Evolutionary conservation across 1,139 yeast species (phyloP).

Genomic region (Pichia sp.): DNA sequence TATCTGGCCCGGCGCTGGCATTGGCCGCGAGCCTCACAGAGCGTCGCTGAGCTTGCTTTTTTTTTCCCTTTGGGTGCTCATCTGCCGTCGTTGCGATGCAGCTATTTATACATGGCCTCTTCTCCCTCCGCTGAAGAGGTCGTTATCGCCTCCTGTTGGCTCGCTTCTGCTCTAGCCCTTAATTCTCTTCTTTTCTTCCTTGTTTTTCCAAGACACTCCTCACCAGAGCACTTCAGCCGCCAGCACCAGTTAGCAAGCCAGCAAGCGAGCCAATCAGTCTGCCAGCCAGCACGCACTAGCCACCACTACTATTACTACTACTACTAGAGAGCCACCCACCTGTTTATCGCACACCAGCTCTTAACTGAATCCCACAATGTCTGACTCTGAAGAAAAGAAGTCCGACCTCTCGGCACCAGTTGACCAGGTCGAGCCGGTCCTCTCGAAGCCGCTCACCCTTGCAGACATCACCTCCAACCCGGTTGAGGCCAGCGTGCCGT

Average conservation of each 20-base stretch:
- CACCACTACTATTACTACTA: background rate
- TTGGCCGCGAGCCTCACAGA: too few relatives aligned
- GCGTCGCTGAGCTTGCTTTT: too few relatives aligned
- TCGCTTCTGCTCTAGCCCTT: background rate
- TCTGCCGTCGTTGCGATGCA: too few relatives aligned
- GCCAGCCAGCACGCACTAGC: too few relatives aligned
- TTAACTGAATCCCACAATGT: slow-evolving; percentile 5
- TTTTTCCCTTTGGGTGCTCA: too few relatives aligned
- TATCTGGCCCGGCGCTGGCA: too few relatives aligned
- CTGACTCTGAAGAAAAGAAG: slow-evolving; percentile 16
- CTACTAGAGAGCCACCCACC: background rate
- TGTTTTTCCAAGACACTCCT: background rate
- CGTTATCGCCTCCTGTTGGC: background rate
- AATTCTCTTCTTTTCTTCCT: background rate
- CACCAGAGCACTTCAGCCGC: background rate
- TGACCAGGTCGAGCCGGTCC: slow-evolving; percentile 10
- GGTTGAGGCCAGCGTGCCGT: slow-evolving; percentile 27
- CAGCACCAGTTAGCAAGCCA: too few relatives aligned
- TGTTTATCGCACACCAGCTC: background rate
- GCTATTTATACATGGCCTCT: too few relatives aligned
- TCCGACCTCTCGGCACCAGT: slow-evolving; percentile 4
- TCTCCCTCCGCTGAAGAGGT: too few relatives aligned
- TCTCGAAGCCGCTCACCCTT: slow-evolving; percentile 24
- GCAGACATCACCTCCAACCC: slow-evolving; percentile 26
- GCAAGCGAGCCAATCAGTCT: too few relatives aligned